phyloP scores from a whole-genome alignment of 495 filamentous ascomycete species.

The Sordaria brevicollis region DNA sequence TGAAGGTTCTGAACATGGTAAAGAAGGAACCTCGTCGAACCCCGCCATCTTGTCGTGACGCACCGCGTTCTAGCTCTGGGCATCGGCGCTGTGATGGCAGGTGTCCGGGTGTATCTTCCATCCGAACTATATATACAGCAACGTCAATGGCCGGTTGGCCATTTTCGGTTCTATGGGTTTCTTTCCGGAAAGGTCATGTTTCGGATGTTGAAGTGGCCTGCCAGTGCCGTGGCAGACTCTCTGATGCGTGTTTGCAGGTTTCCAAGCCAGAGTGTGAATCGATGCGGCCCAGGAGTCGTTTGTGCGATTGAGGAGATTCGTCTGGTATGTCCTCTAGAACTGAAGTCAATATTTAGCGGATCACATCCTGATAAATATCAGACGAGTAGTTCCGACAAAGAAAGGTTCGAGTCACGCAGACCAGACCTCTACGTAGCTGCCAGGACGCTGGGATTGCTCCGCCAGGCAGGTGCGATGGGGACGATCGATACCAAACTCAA shows the following conservation, averaged over 20 bases:
- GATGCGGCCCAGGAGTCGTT: too few relatives aligned
- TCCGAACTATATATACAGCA: neutral
- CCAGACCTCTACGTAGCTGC: neutral
- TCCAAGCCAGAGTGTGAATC: neutral
- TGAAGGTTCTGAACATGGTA: neutral
- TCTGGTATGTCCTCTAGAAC: neutral
- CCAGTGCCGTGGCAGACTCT: neutral
- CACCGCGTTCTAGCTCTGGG: neutral
- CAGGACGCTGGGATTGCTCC: neutral
- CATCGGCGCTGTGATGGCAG: neutral
- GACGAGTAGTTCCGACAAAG: too few relatives aligned
- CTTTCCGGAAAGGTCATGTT: neutral
- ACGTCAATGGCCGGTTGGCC: neutral
- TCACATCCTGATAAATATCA: too few relatives aligned
- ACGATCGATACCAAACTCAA: neutral
- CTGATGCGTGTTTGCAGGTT: neutral
- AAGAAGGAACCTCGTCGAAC: neutral
- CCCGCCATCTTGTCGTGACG: neutral
- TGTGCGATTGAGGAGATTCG: too few relatives aligned
- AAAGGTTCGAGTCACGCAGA: neutral
- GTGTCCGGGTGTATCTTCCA: neutral
- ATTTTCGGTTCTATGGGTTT: neutral
- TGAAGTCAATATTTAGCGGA: too few relatives aligned
- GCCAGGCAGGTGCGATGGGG: neutral
- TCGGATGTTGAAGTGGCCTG: neutral